Percentiles rank a stretch among this genome's conserved stretches.
phyloP scores from a whole-genome alignment of 768 basidiomycete species.

The Naematelia encephala region DNA sequence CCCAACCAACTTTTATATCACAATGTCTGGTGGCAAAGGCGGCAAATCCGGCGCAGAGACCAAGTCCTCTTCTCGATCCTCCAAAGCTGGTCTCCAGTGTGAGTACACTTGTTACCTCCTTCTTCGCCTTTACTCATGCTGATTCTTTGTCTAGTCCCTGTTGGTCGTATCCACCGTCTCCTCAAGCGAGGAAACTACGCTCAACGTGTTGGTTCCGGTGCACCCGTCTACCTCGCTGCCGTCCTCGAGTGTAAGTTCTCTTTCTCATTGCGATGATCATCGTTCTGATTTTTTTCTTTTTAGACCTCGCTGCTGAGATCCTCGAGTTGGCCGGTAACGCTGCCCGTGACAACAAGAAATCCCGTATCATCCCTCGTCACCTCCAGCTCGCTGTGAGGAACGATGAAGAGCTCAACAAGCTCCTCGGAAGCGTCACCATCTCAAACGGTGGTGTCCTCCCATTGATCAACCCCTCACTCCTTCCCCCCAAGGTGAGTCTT shows the following conservation, averaged over 20 bases:
- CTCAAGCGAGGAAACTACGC: conserved; percentile 79
- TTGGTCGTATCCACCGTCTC: conserved; percentile 87
- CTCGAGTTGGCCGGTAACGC: conserved; percentile 80
- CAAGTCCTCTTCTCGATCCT: conserved; percentile 67
- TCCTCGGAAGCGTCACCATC: conserved; percentile 81
- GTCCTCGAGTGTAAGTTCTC: conserved; percentile 65
- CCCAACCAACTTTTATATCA: conserved; percentile 29
- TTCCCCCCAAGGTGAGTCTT: conserved; percentile 59
- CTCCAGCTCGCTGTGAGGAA: conserved; percentile 88
- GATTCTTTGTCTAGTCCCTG: conserved; percentile 58
- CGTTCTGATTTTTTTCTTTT: conserved; percentile 4
- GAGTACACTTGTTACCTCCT: conserved; percentile 44
- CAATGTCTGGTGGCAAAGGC: conserved; percentile 53
- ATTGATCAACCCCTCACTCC: conserved; percentile 65
- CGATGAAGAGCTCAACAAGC: conserved; percentile 77
- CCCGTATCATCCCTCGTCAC: conserved; percentile 91
- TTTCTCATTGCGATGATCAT: conserved; percentile 4
- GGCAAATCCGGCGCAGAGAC: conserved; percentile 54
- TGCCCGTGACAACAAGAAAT: conserved; percentile 79
- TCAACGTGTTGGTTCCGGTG: conserved; percentile 82
- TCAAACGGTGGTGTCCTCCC: conserved; percentile 81
- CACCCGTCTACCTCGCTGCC: conserved; percentile 85
- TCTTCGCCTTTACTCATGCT: background rate
- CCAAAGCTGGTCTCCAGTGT: conserved; percentile 55
- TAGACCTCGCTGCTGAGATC: conserved; percentile 85